Evolutionary conservation across 2,329 filamentous ascomycete species (phyloP), one percentile per base, ranked within the genome.

Genomic region (Penicillium sp.): DNA sequence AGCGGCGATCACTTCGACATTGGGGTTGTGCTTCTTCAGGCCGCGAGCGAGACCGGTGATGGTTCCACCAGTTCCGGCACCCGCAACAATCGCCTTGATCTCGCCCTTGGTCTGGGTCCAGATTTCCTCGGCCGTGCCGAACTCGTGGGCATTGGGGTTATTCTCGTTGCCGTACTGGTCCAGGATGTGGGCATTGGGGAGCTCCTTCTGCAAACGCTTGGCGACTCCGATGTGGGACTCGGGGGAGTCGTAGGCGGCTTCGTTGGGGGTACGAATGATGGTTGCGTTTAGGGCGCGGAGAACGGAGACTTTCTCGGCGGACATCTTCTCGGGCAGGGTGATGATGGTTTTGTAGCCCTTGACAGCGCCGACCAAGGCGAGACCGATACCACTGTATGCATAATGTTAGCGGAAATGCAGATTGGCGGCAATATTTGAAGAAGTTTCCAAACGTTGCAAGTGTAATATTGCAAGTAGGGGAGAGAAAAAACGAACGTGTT

Each of bases 251-350:
- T 86, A 97, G 37, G 94, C 93, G 33, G 94, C 94, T 75, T 96
- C 91, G 29, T 92, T 99, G 21, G 94, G 94, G 3, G 94, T 99
- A 51, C 94, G 88, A 73, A 99, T 97, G 76, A 99, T 97, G 70
- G 95, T 97, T 37, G 94, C 94, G 61, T 93, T 93, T 48, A 99
- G 84, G 26, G 94, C 93, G 66, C 92, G 90, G 58, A 99, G 83
- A 24, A 99, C 94, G 2, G 93, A 89, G 34, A 99, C 94, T 77
- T 99, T 99, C 77, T 99, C 94, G 44, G 92, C 90, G 1, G 92
- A 97, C 94, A 99, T 99, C 82, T 99, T 99, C 79, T 99, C 94
- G 48, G 94, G 94, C 42, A 99, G 85, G 10, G 94, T 99, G 75
- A 99, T 99, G 77, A 99, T 97, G 36, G 92, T 95, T 77, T 91